Conservation (phyloP, 2,329 filamentous ascomycete species). For the Penicillium sp. region DNA sequence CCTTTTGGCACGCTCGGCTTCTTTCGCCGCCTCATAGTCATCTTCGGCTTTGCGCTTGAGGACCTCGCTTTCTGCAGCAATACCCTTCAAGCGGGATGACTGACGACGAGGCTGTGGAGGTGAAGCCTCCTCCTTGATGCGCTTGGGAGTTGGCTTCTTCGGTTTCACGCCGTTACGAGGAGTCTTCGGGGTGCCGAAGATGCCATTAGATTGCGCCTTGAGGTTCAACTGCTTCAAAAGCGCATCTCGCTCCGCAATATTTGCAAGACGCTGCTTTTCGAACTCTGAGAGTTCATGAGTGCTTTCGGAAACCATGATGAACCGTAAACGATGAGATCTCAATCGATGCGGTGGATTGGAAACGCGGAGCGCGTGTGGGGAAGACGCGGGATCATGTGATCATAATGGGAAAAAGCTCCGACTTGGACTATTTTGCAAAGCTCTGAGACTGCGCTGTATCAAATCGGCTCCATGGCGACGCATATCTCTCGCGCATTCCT, state of each 20-base stretch:
- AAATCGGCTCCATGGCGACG: slow-evolving; percentile 25
- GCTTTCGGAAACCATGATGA: slow-evolving; percentile 5
- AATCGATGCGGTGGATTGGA: background rate
- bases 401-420: slow-evolving; percentile 4
- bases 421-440: background rate
- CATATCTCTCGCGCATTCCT: slow-evolving; percentile 32
- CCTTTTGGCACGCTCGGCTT: slow-evolving; percentile 58
- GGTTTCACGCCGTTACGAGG: slow-evolving; percentile 46
- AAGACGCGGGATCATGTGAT: slow-evolving; percentile 22
- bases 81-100: slow-evolving; percentile 58
- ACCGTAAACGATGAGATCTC: background rate
- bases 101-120: slow-evolving; percentile 53
- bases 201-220: slow-evolving; percentile 63
- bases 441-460: background rate
- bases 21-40: slow-evolving; percentile 54
- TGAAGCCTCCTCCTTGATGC: slow-evolving; percentile 60
- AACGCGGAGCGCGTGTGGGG: slow-evolving; percentile 6
- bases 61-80: slow-evolving; percentile 62
- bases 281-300: slow-evolving; percentile 69
- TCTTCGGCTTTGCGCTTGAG: slow-evolving; percentile 66
- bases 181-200: slow-evolving; percentile 54
- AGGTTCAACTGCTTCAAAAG: slow-evolving; percentile 71
- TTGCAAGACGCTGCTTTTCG: slow-evolving; percentile 76
- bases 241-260: slow-evolving; percentile 81
- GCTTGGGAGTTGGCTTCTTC: slow-evolving; percentile 49